phyloP scores from a whole-genome alignment of 306 rosid genomes.

The Inga oerstediana region DNA sequence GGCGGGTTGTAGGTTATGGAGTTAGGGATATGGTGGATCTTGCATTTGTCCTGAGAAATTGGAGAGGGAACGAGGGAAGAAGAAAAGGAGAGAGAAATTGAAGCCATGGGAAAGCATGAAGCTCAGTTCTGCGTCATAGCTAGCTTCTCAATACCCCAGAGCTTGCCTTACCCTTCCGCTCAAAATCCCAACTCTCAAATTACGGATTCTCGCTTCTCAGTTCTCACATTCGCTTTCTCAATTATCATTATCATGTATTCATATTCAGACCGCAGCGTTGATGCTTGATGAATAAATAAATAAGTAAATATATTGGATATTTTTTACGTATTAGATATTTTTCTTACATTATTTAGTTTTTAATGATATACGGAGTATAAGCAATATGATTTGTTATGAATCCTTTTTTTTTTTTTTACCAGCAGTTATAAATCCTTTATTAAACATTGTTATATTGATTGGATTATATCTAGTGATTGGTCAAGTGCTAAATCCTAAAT shows the following conservation, averaged over 20 bases:
- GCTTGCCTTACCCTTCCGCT: background rate
- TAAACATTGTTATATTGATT: no score
- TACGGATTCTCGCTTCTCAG: no score
- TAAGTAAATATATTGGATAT: no score
- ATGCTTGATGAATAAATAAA: no score
- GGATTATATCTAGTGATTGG: no score
- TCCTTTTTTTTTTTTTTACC: no score
- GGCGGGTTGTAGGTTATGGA: constrained; percentile 36
- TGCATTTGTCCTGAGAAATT: constrained; percentile 35
- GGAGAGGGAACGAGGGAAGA: constrained; percentile 61
- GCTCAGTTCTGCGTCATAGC: background rate
- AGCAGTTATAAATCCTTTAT: no score
- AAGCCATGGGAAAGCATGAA: constrained; percentile 53
- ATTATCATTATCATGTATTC: background rate
- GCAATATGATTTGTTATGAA: no score
- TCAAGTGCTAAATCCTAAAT: no score
- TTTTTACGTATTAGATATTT: no score
- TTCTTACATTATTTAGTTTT: background rate
- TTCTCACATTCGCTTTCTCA: no score
- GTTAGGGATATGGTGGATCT: constrained; percentile 10
- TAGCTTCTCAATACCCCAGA: background rate
- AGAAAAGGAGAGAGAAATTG: constrained; percentile 65
- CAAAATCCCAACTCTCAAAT: background rate
- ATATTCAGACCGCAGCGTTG: background rate
- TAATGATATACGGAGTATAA: no score